A percentile compares a stretch with the other conserved stretches of the same genome.
phyloP scores from a whole-genome alignment of 208 protist genomes.

The Herpetomonas tarakana region DNA sequence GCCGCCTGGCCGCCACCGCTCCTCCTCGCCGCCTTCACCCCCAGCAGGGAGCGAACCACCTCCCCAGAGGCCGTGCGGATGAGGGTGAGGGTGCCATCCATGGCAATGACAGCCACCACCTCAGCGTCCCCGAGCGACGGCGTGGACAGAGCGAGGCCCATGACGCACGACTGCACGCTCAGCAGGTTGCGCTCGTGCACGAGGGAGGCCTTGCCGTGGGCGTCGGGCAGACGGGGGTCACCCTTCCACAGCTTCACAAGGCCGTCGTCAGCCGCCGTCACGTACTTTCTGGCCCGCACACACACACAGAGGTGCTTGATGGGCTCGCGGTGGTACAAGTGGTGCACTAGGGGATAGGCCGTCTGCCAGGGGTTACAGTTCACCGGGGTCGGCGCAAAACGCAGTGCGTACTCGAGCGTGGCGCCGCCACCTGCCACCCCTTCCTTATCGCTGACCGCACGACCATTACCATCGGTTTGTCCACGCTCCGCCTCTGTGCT shows the following conservation, averaged over 20 bases:
- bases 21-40: conserved; percentile 27
- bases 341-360: conserved; percentile 62
- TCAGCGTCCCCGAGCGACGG: conserved; percentile 67
- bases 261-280: conserved; percentile 71
- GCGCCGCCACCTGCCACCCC: neutral
- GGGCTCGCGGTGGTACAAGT: conserved; percentile 73
- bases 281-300: conserved; percentile 46
- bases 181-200: conserved; percentile 77
- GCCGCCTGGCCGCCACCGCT: conserved; percentile 19
- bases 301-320: conserved; percentile 62
- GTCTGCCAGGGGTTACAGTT: conserved; percentile 64
- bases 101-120: conserved; percentile 56
- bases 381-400: conserved; percentile 34
- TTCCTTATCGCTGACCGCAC: neutral
- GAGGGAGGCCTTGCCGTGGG: conserved; percentile 36
- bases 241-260: conserved; percentile 84
- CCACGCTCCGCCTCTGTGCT: neutral
- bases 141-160: conserved; percentile 48
- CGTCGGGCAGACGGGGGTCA: conserved; percentile 49
- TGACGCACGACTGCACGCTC: conserved; percentile 54
- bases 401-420: conserved; percentile 12
- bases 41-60: conserved; percentile 75
- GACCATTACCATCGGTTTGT: too few species aligned
- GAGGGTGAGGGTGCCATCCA: conserved; percentile 85
- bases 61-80: conserved; percentile 61